A percentile compares a stretch with the other conserved stretches of the same genome.
phyloP scores from a whole-genome alignment of 2,329 filamentous ascomycete species.

The Drechslerella dactyloides region DNA sequence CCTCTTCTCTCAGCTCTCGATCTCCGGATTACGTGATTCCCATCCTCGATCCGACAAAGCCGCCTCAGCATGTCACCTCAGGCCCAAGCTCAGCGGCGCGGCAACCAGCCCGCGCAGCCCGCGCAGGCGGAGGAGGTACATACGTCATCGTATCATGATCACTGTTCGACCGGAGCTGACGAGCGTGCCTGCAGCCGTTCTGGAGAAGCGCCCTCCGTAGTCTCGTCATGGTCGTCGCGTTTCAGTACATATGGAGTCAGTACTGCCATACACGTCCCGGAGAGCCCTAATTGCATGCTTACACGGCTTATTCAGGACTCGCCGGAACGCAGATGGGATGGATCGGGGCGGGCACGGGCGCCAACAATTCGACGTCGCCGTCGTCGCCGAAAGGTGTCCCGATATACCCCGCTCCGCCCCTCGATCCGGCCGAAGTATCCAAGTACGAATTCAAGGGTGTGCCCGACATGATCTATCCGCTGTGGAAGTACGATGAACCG shows the following conservation, averaged over 20 bases:
- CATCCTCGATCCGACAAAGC: not conserved
- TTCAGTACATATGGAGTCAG: conserved; percentile 67
- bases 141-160: not conserved
- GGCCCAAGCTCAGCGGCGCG: conserved; percentile 26
- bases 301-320: conserved; percentile 12
- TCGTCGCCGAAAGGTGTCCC: conserved; percentile 7
- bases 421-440: conserved; percentile 67
- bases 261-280: conserved; percentile 56
- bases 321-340: conserved; percentile 58
- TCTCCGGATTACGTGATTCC: not conserved
- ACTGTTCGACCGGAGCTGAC: not conserved
- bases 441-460: conserved; percentile 67
- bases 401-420: conserved; percentile 64
- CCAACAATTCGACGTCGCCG: conserved; percentile 59
- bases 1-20: not conserved
- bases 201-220: conserved; percentile 56
- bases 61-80: conserved; percentile 8
- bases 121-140: conserved; percentile 32
- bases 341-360: conserved; percentile 61
- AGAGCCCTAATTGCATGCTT: not conserved
- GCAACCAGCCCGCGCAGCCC: conserved; percentile 15
- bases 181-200: conserved; percentile 58
- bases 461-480: conserved; percentile 77
- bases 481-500: conserved; percentile 80
- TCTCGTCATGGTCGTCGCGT: conserved; percentile 65